Evolutionary conservation across 2,329 filamentous ascomycete genomes (phyloP).

Genomic region (Trichoderma arundinaceum): DNA sequence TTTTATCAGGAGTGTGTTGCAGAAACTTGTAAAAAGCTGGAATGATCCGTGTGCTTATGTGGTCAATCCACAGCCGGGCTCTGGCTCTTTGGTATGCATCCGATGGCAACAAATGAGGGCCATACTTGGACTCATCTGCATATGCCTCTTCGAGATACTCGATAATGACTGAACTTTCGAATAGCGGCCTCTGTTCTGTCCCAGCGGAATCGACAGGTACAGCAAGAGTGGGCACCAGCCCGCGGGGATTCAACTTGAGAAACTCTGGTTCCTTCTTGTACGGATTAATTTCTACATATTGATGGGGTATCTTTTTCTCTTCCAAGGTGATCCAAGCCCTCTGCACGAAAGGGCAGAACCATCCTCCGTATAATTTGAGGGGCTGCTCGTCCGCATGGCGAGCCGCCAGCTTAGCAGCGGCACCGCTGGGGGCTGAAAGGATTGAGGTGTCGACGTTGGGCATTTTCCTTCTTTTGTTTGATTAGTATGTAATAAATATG

Average conservation of each 20-base stretch:
- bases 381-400: constrained; percentile 54
- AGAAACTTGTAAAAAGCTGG: constrained; percentile 70
- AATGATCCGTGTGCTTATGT: constrained; percentile 69
- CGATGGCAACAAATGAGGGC: constrained; percentile 60
- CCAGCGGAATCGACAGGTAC: constrained; percentile 46
- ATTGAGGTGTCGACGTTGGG: constrained; percentile 56
- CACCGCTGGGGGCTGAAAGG: constrained; percentile 54
- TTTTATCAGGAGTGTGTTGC: constrained; percentile 59
- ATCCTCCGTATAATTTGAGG: constrained; percentile 73
- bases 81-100: constrained; percentile 69
- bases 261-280: constrained; percentile 74
- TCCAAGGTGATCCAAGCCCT: constrained; percentile 74
- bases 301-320: constrained; percentile 74
- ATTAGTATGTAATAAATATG: too few species aligned
- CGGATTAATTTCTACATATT: constrained; percentile 79
- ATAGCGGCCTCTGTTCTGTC: constrained; percentile 62
- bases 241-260: constrained; percentile 73
- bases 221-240: constrained; percentile 73
- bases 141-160: constrained; percentile 79
- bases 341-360: constrained; percentile 77
- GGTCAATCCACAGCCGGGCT: constrained; percentile 76
- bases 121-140: constrained; percentile 50
- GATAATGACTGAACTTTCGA: constrained; percentile 74
- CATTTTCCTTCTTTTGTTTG: constrained; percentile 41
- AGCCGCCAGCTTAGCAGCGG: constrained; percentile 54